A percentile compares a stretch with the other conserved stretches of the same genome.
phyloP scores from a whole-genome alignment of 2,329 filamentous ascomycete genomes.

The Teratosphaeriaceae sp. region DNA sequence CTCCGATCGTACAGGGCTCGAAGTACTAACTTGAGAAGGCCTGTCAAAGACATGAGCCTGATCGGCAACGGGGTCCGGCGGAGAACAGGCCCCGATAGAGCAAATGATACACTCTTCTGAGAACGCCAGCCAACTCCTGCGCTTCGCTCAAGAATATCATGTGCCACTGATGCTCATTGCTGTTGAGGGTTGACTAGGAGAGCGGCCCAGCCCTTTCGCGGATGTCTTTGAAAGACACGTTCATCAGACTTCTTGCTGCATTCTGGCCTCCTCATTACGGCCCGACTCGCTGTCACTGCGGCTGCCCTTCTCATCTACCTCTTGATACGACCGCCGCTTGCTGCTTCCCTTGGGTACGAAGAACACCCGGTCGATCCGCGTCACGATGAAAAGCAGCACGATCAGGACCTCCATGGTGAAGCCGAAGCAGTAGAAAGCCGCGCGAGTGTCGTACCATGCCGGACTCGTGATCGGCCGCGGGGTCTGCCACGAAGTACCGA shows the following conservation, averaged over 20 bases:
- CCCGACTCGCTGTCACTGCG: neutral
- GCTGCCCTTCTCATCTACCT: neutral
- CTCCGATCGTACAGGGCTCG: too few relatives aligned
- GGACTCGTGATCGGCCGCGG: constrained; percentile 19
- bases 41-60: too few relatives aligned
- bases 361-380: constrained; percentile 23
- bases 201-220: too few relatives aligned
- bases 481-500: constrained; percentile 20
- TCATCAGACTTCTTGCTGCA: neutral
- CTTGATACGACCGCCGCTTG: constrained; percentile 8
- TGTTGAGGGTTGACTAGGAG: too few relatives aligned
- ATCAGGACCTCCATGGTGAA: constrained; percentile 27
- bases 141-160: too few relatives aligned
- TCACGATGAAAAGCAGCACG: constrained; percentile 19
- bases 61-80: too few relatives aligned
- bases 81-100: too few relatives aligned
- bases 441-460: constrained; percentile 26
- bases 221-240: too few relatives aligned
- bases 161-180: too few relatives aligned
- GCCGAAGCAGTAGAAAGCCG: constrained; percentile 24
- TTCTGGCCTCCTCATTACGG: neutral
- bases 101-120: too few relatives aligned
- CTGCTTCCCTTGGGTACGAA: constrained; percentile 24
- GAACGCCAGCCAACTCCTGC: too few relatives aligned
- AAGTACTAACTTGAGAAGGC: too few relatives aligned